Conservation (phyloP, 164 flowering plant species). For the Echeveria elegans region DNA sequence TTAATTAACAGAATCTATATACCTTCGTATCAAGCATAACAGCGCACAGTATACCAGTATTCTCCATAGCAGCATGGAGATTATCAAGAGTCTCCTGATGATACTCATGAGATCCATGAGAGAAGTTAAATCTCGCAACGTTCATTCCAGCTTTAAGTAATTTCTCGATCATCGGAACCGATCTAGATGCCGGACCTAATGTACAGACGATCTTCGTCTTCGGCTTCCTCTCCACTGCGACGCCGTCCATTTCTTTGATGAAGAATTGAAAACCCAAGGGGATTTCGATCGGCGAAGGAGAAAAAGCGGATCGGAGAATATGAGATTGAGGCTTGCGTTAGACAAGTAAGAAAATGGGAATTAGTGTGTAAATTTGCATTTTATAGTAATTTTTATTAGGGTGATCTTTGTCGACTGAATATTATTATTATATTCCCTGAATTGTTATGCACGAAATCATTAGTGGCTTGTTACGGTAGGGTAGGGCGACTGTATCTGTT, state of each 20-base stretch:
- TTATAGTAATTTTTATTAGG: too few relatives aligned
- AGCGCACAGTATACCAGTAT: conserved; percentile 30
- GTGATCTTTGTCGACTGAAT: neutral
- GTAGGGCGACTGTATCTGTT: too few relatives aligned
- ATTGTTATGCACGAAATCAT: neutral
- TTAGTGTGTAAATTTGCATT: neutral
- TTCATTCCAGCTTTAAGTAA: conserved; percentile 32
- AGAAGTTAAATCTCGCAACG: conserved; percentile 36
- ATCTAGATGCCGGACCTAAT: conserved; percentile 27
- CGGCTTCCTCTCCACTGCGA: conserved; percentile 12
- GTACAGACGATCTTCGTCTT: conserved; percentile 38
- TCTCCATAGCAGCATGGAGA: conserved; percentile 27
- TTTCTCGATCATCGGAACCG: conserved; percentile 28
- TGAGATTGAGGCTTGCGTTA: neutral
- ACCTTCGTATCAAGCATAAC: conserved; percentile 39
- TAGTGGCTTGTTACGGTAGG: too few relatives aligned
- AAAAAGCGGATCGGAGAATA: neutral
- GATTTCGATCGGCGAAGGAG: neutral
- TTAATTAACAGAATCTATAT: neutral
- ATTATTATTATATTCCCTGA: neutral
- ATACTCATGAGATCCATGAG: conserved; percentile 27
- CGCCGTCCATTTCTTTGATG: neutral
- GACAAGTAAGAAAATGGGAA: neutral
- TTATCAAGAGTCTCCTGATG: conserved; percentile 32
- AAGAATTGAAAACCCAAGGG: too few relatives aligned